Percentiles rank a stretch among this genome's conserved stretches.
Evolutionary conservation across 345 rosid species (phyloP).

Genomic region (Excoecaria agallocha): DNA sequence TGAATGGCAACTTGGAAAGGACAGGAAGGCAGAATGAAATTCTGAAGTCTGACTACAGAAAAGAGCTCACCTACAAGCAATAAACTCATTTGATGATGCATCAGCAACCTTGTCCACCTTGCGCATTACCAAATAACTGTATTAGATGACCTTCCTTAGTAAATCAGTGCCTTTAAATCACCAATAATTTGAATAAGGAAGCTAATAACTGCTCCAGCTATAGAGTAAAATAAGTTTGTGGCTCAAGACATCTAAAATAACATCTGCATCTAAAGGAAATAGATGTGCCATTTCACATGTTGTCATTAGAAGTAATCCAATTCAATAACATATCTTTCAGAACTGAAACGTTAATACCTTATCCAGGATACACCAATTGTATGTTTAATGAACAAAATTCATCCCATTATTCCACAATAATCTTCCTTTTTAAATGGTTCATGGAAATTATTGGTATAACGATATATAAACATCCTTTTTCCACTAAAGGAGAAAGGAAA

Average conservation of each 20-base stretch:
- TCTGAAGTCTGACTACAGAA: not conserved
- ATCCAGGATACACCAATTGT: not conserved
- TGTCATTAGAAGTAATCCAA: not conserved
- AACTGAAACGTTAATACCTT: not conserved
- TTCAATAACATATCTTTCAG: not conserved
- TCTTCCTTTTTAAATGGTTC: not conserved
- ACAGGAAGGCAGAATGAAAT: slow-evolving; percentile 1
- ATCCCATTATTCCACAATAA: not conserved
- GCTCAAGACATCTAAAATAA: not conserved
- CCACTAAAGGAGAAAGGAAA: not conserved
- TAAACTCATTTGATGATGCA: slow-evolving; percentile 44
- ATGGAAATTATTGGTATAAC: not conserved
- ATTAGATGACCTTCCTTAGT: slow-evolving; percentile 18
- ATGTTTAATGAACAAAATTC: not conserved
- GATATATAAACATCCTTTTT: not conserved
- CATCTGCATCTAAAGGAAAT: not conserved
- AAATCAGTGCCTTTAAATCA: slow-evolving; percentile 3
- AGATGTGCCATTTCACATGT: not conserved
- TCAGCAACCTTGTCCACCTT: slow-evolving; percentile 55
- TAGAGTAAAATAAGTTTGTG: not conserved
- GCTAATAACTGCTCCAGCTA: not conserved
- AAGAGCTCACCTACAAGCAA: slow-evolving; percentile 48
- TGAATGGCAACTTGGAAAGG: not conserved
- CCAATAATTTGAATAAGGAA: not conserved
- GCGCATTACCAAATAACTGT: slow-evolving; percentile 65